Evolutionary conservation across 305 asterid species (phyloP), one percentile per base, ranked within the genome.

Genomic region (Stenogyne calaminthoides): DNA sequence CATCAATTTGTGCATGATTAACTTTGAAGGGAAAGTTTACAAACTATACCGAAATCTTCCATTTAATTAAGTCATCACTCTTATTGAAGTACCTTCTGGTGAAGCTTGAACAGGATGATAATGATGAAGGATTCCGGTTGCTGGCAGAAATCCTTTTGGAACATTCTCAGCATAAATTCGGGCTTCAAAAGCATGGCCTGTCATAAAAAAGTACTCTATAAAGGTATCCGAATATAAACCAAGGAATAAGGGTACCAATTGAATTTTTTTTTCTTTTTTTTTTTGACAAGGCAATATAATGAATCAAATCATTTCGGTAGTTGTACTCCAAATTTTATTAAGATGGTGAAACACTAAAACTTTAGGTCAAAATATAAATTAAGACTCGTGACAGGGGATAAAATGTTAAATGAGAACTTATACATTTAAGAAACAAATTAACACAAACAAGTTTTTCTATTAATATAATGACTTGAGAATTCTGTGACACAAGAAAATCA

Each of bases 161-260:
- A 95, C 98, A 89, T 89, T 95, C 83, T 95, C 99, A 75, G 99
- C 99, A 80, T 95, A 95, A 82, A 91, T 94, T 69, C 98, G 95
- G 79, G 97, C 97, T 85, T 94, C 99, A 84, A 94, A 94, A 80
- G 98, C 96, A 80, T 95, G 99, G 54, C 99, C 99, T 94, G 86
- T 58, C 70, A 83, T 71, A 22, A 58, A 40, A 40, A 73, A 61
- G 59, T 57, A 64, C 46, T 57, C 54, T 16, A 72, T 62, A 34
- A 58, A 47, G 71, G 64, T 58, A 14, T 29, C 34, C 36, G 9
- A 11, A 66, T 15, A 29, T 9, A 74, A 49, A 63, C n/a, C 49
- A 54, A 14, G 27, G 52, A 74, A 71, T 46, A 22, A 47, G 56
- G 65, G 55, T 51, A 19, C 9, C n/a, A n/a, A 54, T 52, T 39